phyloP scores from a whole-genome alignment of 1,139 yeast genomes.

The Saccharomyces hybrid region DNA sequence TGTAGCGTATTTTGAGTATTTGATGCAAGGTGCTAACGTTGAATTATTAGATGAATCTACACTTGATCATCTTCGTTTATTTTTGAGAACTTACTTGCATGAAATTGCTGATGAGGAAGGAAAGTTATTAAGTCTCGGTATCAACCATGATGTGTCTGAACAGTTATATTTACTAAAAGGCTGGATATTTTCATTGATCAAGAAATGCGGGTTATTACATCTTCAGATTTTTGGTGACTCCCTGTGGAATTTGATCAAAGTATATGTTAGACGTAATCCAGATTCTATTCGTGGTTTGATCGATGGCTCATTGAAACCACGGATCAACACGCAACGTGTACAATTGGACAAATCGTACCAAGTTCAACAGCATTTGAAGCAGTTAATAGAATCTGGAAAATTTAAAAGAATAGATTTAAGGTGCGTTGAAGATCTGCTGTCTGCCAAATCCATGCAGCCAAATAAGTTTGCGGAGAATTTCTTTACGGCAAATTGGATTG shows the following conservation, averaged over 20 bases:
- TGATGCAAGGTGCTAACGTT: constrained; percentile 32
- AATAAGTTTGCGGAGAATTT: constrained; percentile 47
- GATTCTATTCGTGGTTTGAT: constrained; percentile 45
- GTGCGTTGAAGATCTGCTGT: constrained; percentile 39
- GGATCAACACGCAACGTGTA: constrained; percentile 26
- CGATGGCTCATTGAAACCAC: constrained; percentile 36
- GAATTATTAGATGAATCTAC: constrained; percentile 44
- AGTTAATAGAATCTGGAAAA: constrained; percentile 39
- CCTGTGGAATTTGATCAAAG: constrained; percentile 53
- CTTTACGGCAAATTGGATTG: constrained; percentile 50
- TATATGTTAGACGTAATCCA: constrained; percentile 45
- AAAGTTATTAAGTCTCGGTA: constrained; percentile 58
- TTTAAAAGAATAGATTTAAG: constrained; percentile 41
- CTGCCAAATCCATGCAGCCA: constrained; percentile 14
- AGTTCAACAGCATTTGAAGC: constrained; percentile 35
- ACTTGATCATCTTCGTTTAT: constrained; percentile 50
- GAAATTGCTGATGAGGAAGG: constrained; percentile 57
- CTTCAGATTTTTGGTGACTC: constrained; percentile 51
- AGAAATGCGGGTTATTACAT: constrained; percentile 46
- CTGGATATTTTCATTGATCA: constrained; percentile 47
- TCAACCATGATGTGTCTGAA: constrained; percentile 55
- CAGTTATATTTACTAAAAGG: constrained; percentile 44
- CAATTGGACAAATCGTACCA: constrained; percentile 25
- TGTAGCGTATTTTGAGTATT: constrained; percentile 42
- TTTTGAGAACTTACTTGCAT: constrained; percentile 47